Evolutionary conservation across 192 early-diverging fungal genomes (phyloP).

Genomic region (Podila horticola): DNA sequence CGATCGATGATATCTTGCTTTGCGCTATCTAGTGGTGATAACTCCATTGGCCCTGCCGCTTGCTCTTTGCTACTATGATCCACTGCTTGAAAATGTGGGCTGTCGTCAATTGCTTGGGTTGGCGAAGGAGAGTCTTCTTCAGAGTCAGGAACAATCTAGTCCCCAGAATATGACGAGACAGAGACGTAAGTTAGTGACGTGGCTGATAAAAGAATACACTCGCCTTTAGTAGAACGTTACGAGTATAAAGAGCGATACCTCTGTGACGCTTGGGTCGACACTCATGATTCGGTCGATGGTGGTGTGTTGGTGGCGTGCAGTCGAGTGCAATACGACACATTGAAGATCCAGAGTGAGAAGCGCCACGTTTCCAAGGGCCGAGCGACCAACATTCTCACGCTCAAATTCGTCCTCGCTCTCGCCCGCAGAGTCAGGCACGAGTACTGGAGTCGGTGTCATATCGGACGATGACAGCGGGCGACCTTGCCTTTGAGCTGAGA

Average conservation of each 20-base stretch:
- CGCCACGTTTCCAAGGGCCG: neutral
- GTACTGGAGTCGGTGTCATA: neutral
- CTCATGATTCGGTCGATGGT: neutral
- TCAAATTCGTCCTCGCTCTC: neutral
- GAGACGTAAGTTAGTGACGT: no score
- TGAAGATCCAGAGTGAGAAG: neutral
- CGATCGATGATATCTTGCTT: no score
- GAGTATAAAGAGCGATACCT: neutral
- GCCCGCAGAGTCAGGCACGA: conserved; percentile 17
- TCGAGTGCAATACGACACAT: neutral
- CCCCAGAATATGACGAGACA: neutral
- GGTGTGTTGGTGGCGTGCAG: neutral
- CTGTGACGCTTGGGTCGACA: neutral
- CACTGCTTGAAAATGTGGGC: no score
- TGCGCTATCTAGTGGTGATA: no score
- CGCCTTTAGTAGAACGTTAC: no score
- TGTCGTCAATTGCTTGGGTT: neutral
- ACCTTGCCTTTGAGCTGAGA: neutral
- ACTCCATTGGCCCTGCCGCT: no score
- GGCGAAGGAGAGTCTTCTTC: conserved; percentile 4
- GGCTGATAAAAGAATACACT: no score
- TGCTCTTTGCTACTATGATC: no score
- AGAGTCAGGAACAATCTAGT: conserved; percentile 9
- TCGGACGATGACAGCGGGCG: no score
- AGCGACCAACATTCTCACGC: neutral